These are phyloP conservation scores for Wickerhamomyces rabaulensis DNA, from an alignment of 805 yeast genomes.

Conservation along the genomic window DNA sequence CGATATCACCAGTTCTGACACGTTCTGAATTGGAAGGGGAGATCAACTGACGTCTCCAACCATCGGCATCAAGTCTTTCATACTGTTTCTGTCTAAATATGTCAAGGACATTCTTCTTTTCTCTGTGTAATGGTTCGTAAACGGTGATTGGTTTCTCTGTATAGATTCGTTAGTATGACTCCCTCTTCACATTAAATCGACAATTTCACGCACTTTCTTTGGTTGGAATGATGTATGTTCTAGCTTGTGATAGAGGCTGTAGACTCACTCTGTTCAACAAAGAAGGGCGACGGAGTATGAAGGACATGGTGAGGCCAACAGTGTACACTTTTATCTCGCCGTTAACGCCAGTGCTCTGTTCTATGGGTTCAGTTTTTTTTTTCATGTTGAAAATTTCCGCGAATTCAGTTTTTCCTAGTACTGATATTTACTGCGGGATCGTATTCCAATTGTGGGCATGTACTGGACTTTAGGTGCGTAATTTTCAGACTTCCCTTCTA, in stretches of 20 bases:
- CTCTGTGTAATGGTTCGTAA: constrained; percentile 14
- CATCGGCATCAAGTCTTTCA: constrained; percentile 63
- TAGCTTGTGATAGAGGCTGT: constrained; percentile 3
- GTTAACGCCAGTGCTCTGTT: background rate
- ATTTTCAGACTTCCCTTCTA: background rate
- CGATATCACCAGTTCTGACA: constrained; percentile 76
- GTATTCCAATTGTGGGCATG: too few relatives aligned
- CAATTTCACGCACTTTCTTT: constrained; percentile 10
- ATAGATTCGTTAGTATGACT: background rate
- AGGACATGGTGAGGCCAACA: constrained; percentile 1
- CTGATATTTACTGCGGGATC: background rate
- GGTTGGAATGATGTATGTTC: constrained; percentile 11
- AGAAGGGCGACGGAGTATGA: constrained; percentile 1
- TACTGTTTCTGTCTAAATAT: constrained; percentile 33
- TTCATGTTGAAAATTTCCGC: background rate
- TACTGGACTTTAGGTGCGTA: too few relatives aligned
- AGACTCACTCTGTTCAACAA: background rate
- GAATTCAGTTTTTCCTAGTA: background rate
- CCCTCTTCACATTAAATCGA: too few relatives aligned
- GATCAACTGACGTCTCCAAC: constrained; percentile 56
- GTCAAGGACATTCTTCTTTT: constrained; percentile 11
- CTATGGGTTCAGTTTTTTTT: background rate
- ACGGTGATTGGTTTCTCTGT: constrained; percentile 14
- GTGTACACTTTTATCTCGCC: background rate
- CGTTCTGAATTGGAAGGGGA: constrained; percentile 36